Conservation (phyloP, 257 asterid genomes). For the Solanum corneliomulleri region DNA sequence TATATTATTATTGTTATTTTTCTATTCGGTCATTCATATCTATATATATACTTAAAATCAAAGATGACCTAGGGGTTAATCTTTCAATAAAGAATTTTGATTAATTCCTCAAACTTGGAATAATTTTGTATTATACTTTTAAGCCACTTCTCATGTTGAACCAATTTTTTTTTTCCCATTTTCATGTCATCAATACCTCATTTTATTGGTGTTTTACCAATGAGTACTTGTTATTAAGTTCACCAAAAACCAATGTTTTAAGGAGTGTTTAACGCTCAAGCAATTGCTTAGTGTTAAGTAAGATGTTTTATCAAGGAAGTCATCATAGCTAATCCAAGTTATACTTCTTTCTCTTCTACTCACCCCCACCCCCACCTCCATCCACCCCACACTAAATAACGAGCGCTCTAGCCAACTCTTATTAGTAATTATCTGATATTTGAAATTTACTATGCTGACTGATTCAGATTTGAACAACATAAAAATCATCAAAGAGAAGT, state of each 20-base stretch:
- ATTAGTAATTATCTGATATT: background rate
- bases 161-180: background rate
- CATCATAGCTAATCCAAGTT: background rate
- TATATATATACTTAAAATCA: background rate
- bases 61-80: background rate
- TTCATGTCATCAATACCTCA: background rate
- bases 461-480: background rate
- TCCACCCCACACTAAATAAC: too few relatives aligned
- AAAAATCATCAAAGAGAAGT: background rate
- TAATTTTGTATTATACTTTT: background rate
- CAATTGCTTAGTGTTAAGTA: constrained; percentile 31
- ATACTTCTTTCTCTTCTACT: background rate
- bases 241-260: constrained; percentile 12
- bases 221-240: constrained; percentile 17
- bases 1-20: background rate
- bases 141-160: background rate
- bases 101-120: background rate
- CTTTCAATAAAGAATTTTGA: background rate
- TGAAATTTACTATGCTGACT: background rate
- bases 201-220: background rate
- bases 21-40: background rate
- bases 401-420: background rate
- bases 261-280: constrained; percentile 57
- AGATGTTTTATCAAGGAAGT: constrained; percentile 20
- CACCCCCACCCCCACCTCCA: background rate